phyloP scores from a whole-genome alignment of 768 basidiomycete species.

The Suillus brevipes region DNA sequence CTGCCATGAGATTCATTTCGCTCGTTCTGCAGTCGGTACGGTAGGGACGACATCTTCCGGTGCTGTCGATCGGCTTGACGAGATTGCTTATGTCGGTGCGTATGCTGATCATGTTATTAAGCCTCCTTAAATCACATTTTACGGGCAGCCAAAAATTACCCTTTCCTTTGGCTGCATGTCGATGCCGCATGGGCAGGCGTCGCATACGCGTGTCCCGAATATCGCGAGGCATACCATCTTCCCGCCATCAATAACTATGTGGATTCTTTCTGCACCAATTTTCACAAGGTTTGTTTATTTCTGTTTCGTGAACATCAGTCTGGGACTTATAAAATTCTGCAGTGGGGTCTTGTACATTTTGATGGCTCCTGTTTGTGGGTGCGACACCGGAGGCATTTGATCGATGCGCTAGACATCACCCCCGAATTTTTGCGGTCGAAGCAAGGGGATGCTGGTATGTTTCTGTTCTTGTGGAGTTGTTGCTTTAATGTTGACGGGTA shows the following conservation, averaged over 20 bases:
- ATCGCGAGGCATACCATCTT: constrained; percentile 59
- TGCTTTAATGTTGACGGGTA: not conserved
- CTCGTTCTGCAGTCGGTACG: constrained; percentile 63
- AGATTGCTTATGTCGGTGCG: constrained; percentile 72
- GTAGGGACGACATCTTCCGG: constrained; percentile 91
- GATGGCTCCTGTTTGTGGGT: constrained; percentile 84
- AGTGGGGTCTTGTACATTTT: constrained; percentile 92
- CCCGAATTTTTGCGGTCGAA: constrained; percentile 81
- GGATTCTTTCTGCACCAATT: constrained; percentile 84
- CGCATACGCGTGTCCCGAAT: constrained; percentile 77
- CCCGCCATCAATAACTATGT: constrained; percentile 74
- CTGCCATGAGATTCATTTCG: not conserved
- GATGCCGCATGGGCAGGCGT: constrained; percentile 94
- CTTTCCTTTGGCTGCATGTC: constrained; percentile 80
- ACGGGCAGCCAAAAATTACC: constrained; percentile 53
- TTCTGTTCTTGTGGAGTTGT: not conserved
- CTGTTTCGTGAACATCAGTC: not conserved
- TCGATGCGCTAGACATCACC: constrained; percentile 81
- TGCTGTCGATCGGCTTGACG: constrained; percentile 75
- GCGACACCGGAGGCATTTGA: constrained; percentile 67
- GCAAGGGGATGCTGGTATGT: constrained; percentile 70
- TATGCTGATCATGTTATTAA: constrained; percentile 12
- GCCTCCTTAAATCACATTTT: not conserved
- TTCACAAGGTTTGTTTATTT: constrained; percentile 68
- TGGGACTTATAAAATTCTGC: not conserved